Evolutionary conservation across 163 green algal genomes (phyloP).

Genomic region (Scenedesmus sp.): DNA sequence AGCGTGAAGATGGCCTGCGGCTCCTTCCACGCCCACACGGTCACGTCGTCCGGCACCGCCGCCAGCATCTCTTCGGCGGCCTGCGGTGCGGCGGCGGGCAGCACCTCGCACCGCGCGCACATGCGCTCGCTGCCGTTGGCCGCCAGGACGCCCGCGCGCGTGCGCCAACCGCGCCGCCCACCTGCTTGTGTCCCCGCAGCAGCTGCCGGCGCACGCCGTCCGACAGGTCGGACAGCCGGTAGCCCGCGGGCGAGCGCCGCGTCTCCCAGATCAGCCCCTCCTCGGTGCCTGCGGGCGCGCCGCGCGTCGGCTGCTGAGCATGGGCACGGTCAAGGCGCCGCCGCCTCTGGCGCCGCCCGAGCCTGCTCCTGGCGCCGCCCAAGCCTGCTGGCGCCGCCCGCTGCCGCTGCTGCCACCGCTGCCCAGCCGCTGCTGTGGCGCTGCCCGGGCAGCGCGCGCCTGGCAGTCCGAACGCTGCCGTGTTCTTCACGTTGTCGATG

Average conservation of each 20-base stretch:
- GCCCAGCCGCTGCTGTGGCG: not conserved
- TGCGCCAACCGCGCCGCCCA: no score
- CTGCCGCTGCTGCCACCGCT: not conserved
- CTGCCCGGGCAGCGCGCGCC: not conserved
- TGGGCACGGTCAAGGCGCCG: not conserved
- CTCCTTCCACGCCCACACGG: slow-evolving; percentile 14
- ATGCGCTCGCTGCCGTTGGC: no score
- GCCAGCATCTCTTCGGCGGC: slow-evolving; percentile 7
- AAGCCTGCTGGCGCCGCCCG: not conserved
- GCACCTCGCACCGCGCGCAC: no score
- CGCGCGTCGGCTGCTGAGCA: not conserved
- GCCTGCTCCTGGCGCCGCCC: not conserved
- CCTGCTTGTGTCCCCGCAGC: slow-evolving; percentile 8
- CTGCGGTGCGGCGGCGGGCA: no score
- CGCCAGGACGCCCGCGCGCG: no score
- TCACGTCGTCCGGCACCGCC: not conserved
- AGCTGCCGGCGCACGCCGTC: not conserved
- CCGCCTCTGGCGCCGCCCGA: not conserved
- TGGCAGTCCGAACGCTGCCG: slow-evolving; percentile 5
- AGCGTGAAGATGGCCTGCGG: slow-evolving; percentile 9
- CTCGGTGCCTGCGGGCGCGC: not conserved
- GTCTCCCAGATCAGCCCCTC: slow-evolving; percentile 10
- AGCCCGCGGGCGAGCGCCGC: not conserved
- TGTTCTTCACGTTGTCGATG: slow-evolving; percentile 4
- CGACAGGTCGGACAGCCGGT: not conserved